Base-by-base conservation (phyloP, 2,329 filamentous ascomycete species). In the Helotiales sp. region DNA sequence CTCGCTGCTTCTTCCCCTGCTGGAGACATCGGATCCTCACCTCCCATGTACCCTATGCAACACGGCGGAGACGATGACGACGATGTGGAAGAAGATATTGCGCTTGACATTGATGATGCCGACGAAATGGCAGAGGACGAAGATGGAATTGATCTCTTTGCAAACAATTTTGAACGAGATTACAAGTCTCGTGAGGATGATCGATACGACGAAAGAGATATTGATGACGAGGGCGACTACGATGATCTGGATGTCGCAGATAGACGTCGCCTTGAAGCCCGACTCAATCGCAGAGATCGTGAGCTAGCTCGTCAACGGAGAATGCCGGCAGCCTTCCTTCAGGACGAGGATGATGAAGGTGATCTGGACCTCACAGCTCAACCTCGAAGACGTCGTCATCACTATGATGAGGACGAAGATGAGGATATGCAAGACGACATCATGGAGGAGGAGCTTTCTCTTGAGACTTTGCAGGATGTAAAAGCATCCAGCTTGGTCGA, bases 401-500 rank as follows among this genome's bases (percentile, higher is more conserved):
- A 89, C 66, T 99, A 98, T 70, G 95, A 99, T 64, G 96, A 99
- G 74, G 92, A 96, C 38, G 87, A 88, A 12, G 93, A 97, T 64
- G 93, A 96, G 65, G 89, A 93, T 61, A 92, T 96, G 86, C 90
- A 88, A 58, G 90, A 89, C 48, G 91, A 97, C 70, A 92, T 96
- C 63, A 93, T 98, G 90, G 90, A 96, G 63, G 93, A 96, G 73
- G 93, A 98, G 73, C 83, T 99, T 19, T 93, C 93, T 1, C 83
- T 98, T 0, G 93, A 98, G 74, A 91, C 91, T 12, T 80, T 99
- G 40, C 86, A 90, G 61, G 95, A 99, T 72, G 88, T 98, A 63
- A 99, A 99, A 73, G 92, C 95, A 17, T 84, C 91, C 17, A 96
- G 90, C 66, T 79, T 99, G 70, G 96, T 92, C 0, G 95, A 99